Evolutionary conservation across 2,329 filamentous ascomycete species (phyloP).

Genomic region (Fusarium temperatum): DNA sequence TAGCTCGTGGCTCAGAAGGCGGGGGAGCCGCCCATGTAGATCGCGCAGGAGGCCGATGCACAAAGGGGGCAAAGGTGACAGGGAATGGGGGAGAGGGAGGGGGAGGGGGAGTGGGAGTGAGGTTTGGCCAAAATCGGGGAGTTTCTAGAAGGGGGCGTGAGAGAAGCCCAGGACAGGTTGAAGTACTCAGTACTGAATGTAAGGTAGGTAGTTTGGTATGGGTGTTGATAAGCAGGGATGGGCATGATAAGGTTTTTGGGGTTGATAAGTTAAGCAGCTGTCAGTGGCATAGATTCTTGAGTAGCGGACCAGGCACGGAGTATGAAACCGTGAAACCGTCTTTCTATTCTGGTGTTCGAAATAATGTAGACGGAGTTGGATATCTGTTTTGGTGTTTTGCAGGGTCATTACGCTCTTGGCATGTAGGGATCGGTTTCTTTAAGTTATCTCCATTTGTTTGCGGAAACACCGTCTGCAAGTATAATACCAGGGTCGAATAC

Average conservation of each 20-base stretch:
- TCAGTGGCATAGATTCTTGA: not conserved
- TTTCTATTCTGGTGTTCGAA: not conserved
- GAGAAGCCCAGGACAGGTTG: conserved; percentile 2
- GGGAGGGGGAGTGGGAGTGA: conserved; percentile 19
- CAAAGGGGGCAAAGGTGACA: not conserved
- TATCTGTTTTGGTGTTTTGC: not conserved
- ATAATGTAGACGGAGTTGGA: not conserved
- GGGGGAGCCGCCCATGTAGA: conserved; percentile 21
- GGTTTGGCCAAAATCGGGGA: not conserved
- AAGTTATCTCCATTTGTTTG: not conserved
- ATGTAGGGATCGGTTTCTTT: conserved; percentile 21
- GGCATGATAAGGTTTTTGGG: conserved; percentile 19
- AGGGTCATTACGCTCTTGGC: conserved; percentile 7
- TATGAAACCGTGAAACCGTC: conserved; percentile 16
- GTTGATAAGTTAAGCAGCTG: conserved; percentile 9
- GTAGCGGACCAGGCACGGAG: conserved; percentile 1
- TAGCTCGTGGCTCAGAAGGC: conserved; percentile 10
- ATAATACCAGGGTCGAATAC: not conserved
- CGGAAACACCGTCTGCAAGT: not conserved
- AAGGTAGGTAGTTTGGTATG: not conserved
- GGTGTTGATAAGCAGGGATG: conserved; percentile 22
- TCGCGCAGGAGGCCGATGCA: conserved; percentile 13
- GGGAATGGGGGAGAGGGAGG: not conserved
- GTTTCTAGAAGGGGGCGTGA: conserved; percentile 26
- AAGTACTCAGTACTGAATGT: not conserved